Evolutionary conservation across 1,139 yeast species (phyloP), one percentile per base, ranked within the genome.

Genomic region (Yarrowia galli): DNA sequence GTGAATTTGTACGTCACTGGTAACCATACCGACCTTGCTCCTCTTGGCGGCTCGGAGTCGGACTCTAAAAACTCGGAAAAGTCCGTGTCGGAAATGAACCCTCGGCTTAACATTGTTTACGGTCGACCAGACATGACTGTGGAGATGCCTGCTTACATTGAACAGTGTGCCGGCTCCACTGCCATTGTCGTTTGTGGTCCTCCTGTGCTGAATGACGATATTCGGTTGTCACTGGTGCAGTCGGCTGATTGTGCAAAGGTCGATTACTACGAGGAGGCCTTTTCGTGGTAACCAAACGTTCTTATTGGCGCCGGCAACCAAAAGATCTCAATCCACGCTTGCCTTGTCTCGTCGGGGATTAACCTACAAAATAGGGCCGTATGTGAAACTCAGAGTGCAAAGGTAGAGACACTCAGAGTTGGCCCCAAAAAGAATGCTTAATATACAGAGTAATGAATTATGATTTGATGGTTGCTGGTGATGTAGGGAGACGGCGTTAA

Each of bases 141-240:
- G 53, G 71, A 75, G 56, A 71, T 77, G 22, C 69, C 70, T 22
- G 74, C 73, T 38, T 72, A 72, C 61, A 71, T 77, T 56, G 51
- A 67, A 13, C 61, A 65, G 15, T 69, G 79, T 7, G 74, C 75
- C 42, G 80, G 80, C 18, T 70, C 77, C 2, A 72, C 78, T 0
- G 75, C 76, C 1, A 75, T 84, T 32, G 72, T 83, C 23, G 75
- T 79, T 3, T 83, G 85, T 74, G 86, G 85, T 9, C 85, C 86
- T 3, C 71, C 77, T 0, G 25, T 73, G 0, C 78, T 84, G 72
- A 80, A 79, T 49, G 83, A 81, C 68, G 78, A 76, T 22, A 73
- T 80, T 7, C 78, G 85, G 69, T 63, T 71, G 3, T 74, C 79
- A 8, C 78, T 79, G 9, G 71, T 74, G 16, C 71, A 72, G 1